phyloP scores from a whole-genome alignment of 177 flowering plant genomes.

The Vitis hybrid region DNA sequence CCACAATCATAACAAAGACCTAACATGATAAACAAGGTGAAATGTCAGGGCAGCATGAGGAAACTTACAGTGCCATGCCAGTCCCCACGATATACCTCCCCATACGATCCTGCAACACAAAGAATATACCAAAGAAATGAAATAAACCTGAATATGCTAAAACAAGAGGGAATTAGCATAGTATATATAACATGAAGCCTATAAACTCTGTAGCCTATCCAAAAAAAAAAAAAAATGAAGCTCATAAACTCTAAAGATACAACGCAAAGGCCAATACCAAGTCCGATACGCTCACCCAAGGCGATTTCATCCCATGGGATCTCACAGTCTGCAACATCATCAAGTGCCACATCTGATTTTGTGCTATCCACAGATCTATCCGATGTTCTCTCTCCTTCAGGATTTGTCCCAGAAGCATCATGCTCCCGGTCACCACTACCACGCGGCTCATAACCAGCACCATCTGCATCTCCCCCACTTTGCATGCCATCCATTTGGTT shows the following conservation, averaged over 20 bases:
- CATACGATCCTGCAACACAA: conserved; percentile 77
- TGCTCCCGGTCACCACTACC: conserved; percentile 38
- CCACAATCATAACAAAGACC: not conserved
- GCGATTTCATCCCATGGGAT: conserved; percentile 90
- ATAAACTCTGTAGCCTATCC: conserved; percentile 5
- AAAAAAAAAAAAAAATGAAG: not conserved
- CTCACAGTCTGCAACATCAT: conserved; percentile 91
- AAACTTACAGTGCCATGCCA: conserved; percentile 98
- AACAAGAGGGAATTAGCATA: not conserved
- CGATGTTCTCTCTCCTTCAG: conserved; percentile 71
- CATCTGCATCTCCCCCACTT: conserved; percentile 45
- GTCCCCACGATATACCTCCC: conserved; percentile 96
- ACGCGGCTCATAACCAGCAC: conserved; percentile 35
- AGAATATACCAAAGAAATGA: conserved; percentile 10
- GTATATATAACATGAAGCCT: not conserved
- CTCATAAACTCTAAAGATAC: conserved; percentile 7
- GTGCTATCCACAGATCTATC: conserved; percentile 68
- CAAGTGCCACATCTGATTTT: conserved; percentile 64
- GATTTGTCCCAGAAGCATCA: conserved; percentile 30
- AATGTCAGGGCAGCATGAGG: conserved; percentile 5
- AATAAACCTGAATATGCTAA: conserved; percentile 2
- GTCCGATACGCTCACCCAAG: conserved; percentile 96
- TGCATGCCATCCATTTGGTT: conserved; percentile 21
- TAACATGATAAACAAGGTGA: not conserved
- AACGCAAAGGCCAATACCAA: conserved; percentile 55